A percentile compares a stretch with the other conserved stretches of the same genome.
These are phyloP conservation scores for Hypoxylon sp. DNA, from an alignment of 2,329 filamentous ascomycete genomes.

Conservation along the genomic window DNA sequence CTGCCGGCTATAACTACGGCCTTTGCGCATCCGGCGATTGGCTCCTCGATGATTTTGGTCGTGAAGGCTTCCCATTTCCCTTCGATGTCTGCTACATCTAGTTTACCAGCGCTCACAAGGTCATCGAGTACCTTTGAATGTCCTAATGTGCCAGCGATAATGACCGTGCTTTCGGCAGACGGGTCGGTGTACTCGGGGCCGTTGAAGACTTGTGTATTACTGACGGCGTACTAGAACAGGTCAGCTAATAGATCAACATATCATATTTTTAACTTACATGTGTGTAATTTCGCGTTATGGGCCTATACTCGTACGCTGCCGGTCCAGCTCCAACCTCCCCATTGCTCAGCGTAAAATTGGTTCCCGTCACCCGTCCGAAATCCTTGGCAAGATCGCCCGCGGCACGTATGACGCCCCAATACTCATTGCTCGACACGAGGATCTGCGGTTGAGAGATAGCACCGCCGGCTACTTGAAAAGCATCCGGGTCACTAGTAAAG, in stretches of 20 bases:
- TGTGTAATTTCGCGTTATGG: slow-evolving; percentile 61
- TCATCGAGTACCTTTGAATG: slow-evolving; percentile 71
- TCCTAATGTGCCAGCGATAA: slow-evolving; percentile 77
- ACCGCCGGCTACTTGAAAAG: slow-evolving; percentile 47
- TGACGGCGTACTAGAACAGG: slow-evolving; percentile 56
- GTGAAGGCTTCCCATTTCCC: slow-evolving; percentile 78
- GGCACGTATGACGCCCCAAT: slow-evolving; percentile 75
- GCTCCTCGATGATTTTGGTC: slow-evolving; percentile 68
- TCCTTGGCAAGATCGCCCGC: slow-evolving; percentile 75
- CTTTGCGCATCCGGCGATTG: slow-evolving; percentile 65
- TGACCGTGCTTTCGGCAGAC: slow-evolving; percentile 61
- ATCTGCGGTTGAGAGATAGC: slow-evolving; percentile 54
- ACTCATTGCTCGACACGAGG: slow-evolving; percentile 68
- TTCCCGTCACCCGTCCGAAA: slow-evolving; percentile 77
- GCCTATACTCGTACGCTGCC: slow-evolving; percentile 57
- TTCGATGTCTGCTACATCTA: slow-evolving; percentile 68
- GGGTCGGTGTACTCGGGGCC: slow-evolving; percentile 60
- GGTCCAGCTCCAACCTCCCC: slow-evolving; percentile 54
- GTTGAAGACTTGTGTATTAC: slow-evolving; percentile 56
- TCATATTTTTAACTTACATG: slow-evolving; percentile 50
- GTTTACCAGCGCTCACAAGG: slow-evolving; percentile 65
- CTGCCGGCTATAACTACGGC: slow-evolving; percentile 76
- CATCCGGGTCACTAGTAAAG: slow-evolving; percentile 39
- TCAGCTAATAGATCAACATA: slow-evolving; percentile 6
- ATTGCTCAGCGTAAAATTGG: slow-evolving; percentile 70